A percentile compares a stretch with the other conserved stretches of the same genome.
These are phyloP conservation scores for Pyricularia grisea DNA, from an alignment of 2,329 filamentous ascomycete genomes.

Conservation along the genomic window DNA sequence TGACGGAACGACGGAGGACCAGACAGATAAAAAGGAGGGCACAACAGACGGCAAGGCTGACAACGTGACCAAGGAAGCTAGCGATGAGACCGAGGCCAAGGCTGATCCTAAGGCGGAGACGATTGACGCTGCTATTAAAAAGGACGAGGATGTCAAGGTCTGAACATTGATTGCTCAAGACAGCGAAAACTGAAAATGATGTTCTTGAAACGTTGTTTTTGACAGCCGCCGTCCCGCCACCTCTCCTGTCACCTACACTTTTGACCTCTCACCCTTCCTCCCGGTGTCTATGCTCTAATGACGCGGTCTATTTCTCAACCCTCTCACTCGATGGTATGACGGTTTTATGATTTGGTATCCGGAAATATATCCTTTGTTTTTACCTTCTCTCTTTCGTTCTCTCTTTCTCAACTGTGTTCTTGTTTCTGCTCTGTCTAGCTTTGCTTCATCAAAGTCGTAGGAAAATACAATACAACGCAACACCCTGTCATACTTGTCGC, in stretches of 20 bases:
- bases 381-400: background rate
- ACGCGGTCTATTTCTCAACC: background rate
- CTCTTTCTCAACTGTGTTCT: background rate
- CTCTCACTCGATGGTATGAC: background rate
- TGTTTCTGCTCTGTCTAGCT: background rate
- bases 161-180: background rate
- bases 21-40: background rate
- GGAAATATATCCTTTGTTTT: conserved; percentile 1
- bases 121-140: conserved; percentile 3
- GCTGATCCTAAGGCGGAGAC: background rate
- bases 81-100: background rate
- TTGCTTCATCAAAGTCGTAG: background rate
- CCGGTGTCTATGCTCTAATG: background rate
- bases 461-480: background rate
- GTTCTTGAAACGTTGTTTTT: background rate
- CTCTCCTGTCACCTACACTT: background rate
- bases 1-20: conserved; percentile 6
- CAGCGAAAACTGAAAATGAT: background rate
- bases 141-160: background rate
- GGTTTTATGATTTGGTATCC: conserved; percentile 1
- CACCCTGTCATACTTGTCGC: background rate
- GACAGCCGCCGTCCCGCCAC: background rate
- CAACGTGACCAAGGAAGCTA: background rate
- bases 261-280: background rate
- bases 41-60: background rate